A percentile compares a stretch with the other conserved stretches of the same genome.
Conservation (phyloP, 2,329 filamentous ascomycete species). For the Passalora sequoiae region DNA sequence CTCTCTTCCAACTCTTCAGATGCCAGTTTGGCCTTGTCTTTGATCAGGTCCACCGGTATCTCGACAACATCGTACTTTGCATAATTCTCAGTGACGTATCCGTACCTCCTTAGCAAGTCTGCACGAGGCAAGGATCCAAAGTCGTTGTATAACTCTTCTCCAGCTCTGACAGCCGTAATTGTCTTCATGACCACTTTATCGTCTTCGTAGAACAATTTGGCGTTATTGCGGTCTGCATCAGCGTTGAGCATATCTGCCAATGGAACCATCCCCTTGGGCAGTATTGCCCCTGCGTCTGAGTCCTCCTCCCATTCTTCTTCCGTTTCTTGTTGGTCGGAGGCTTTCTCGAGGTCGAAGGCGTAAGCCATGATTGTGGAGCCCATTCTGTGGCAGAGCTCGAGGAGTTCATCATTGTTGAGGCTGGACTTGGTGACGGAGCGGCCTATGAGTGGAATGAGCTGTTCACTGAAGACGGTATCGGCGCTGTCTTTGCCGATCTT, state of each 20-base stretch:
- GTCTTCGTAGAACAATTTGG: constrained; percentile 58
- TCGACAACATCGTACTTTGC: constrained; percentile 78
- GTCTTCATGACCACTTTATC: constrained; percentile 64
- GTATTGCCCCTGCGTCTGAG: constrained; percentile 31
- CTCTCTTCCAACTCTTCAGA: constrained; percentile 22
- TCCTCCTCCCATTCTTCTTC: constrained; percentile 46
- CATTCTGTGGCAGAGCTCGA: constrained; percentile 67
- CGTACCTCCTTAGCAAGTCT: constrained; percentile 77
- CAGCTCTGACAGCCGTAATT: constrained; percentile 61
- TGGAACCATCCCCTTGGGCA: constrained; percentile 78
- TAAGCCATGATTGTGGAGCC: constrained; percentile 89
- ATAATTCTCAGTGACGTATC: constrained; percentile 78
- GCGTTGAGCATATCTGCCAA: constrained; percentile 88
- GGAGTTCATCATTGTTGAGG: constrained; percentile 39
- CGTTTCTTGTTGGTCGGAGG: constrained; percentile 51
- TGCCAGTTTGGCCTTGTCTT: constrained; percentile 35
- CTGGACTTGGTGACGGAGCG: constrained; percentile 38
- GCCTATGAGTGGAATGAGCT: constrained; percentile 51
- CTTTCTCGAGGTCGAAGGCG: constrained; percentile 71
- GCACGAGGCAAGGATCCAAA: constrained; percentile 80
- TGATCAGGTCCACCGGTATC: constrained; percentile 58
- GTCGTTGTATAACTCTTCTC: constrained; percentile 80
- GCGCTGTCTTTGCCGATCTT: constrained; percentile 73
- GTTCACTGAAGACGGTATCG: constrained; percentile 61
- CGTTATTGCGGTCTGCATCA: constrained; percentile 76